A percentile compares a stretch with the other conserved stretches of the same genome.
Evolutionary conservation across 345 rosid species (phyloP).

Genomic region (Viola odorata): DNA sequence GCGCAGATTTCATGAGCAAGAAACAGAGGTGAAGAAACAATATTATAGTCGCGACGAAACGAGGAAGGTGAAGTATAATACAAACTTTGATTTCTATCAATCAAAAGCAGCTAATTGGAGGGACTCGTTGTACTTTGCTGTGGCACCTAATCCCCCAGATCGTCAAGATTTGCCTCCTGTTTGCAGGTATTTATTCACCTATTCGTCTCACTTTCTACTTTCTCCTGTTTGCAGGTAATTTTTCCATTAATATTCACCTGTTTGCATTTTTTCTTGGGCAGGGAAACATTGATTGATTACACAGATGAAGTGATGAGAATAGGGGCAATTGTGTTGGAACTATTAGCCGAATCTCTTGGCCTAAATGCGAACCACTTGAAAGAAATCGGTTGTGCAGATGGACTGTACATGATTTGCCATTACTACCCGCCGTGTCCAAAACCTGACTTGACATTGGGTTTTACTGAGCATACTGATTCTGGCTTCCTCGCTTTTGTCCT

Average conservation of each 20-base stretch:
- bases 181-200: too few relatives aligned
- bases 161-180: conserved; percentile 13
- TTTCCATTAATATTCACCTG: too few relatives aligned
- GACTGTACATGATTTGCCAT: conserved; percentile 11
- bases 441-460: conserved; percentile 10
- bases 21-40: conserved; percentile 1
- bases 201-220: too few relatives aligned
- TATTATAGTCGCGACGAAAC: background rate
- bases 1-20: conserved; percentile 14
- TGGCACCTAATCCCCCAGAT: conserved; percentile 12
- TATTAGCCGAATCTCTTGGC: conserved; percentile 19
- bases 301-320: conserved; percentile 1
- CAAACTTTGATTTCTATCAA: conserved; percentile 11
- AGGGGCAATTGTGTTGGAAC: conserved; percentile 10
- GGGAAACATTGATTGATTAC: conserved; percentile 7
- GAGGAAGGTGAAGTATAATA: conserved; percentile 2
- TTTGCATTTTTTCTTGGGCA: too few relatives aligned
- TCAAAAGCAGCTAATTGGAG: conserved; percentile 19
- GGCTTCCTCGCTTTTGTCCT: background rate
- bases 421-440: conserved; percentile 25
- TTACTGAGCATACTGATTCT: conserved; percentile 10
- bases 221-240: conserved; percentile 25
- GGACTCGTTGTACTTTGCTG: conserved; percentile 12
- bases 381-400: background rate
- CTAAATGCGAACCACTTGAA: conserved; percentile 1